These are phyloP conservation scores for Beauveria australis DNA, from an alignment of 2,329 filamentous ascomycete species.

Conservation along the genomic window DNA sequence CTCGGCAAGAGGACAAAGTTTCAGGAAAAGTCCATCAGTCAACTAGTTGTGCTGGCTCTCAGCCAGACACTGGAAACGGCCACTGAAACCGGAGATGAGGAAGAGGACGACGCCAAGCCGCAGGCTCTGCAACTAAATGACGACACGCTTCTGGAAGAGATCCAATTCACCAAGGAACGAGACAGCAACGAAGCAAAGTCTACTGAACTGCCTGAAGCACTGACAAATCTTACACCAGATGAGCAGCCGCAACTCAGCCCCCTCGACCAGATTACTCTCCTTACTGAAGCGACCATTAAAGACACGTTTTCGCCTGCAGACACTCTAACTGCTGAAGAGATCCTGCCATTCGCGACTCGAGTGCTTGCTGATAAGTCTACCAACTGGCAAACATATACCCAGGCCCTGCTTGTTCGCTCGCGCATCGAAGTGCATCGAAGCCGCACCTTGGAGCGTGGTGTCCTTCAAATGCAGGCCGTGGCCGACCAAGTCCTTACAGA, in stretches of 20 bases:
- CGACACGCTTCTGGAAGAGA: conserved; percentile 83
- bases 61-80: conserved; percentile 43
- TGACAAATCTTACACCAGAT: conserved; percentile 63
- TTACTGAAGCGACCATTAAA: conserved; percentile 80
- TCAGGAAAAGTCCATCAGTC: conserved; percentile 72
- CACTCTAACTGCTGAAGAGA: conserved; percentile 85
- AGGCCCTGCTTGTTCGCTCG: conserved; percentile 81
- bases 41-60: conserved; percentile 83
- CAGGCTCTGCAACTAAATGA: conserved; percentile 75
- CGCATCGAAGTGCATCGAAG: conserved; percentile 83
- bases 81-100: conserved; percentile 9
- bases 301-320: conserved; percentile 80
- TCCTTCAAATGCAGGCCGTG: conserved; percentile 88
- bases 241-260: conserved; percentile 75
- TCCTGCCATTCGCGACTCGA: conserved; percentile 79
- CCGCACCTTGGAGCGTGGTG: conserved; percentile 78
- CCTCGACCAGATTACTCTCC: conserved; percentile 81
- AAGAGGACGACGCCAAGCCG: conserved; percentile 36
- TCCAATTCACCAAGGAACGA: conserved; percentile 61
- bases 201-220: conserved; percentile 44
- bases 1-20: conserved; percentile 79
- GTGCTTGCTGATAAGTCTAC: conserved; percentile 83
- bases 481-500: conserved; percentile 93
- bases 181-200: conserved; percentile 29
- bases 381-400: conserved; percentile 97